A percentile compares a stretch with the other conserved stretches of the same genome.
Evolutionary conservation across 2,329 filamentous ascomycete genomes (phyloP).

Genomic region (Penicillium sp.): DNA sequence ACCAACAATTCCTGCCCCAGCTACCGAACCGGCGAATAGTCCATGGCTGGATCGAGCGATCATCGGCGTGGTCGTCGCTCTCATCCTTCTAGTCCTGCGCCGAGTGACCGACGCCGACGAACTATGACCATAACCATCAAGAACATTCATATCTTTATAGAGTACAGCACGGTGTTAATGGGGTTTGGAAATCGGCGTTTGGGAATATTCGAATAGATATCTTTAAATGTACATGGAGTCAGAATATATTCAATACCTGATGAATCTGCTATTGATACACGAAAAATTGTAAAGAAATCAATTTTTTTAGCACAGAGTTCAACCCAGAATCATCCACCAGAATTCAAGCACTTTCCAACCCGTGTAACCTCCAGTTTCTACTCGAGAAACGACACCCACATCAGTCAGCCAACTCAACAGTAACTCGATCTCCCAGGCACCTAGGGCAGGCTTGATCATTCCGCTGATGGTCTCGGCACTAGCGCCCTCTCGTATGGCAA

Average conservation of each 20-base stretch:
- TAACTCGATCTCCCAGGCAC: slow-evolving; percentile 42
- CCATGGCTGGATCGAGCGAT: slow-evolving; percentile 82
- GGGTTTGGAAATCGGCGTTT: neutral
- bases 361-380: slow-evolving; percentile 6
- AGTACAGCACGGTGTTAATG: slow-evolving; percentile 1
- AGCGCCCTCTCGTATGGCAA: slow-evolving; percentile 43
- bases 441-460: slow-evolving; percentile 40
- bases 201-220: neutral
- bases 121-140: slow-evolving; percentile 5
- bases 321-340: slow-evolving; percentile 42
- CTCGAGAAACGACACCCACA: slow-evolving; percentile 19
- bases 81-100: slow-evolving; percentile 66
- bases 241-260: neutral
- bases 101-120: slow-evolving; percentile 39
- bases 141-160: neutral
- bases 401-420: slow-evolving; percentile 42
- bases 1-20: slow-evolving; percentile 1
- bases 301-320: neutral
- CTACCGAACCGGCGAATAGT: slow-evolving; percentile 45
- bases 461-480: slow-evolving; percentile 33
- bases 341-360: slow-evolving; percentile 38
- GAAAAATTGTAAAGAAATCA: no score
- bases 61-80: slow-evolving; percentile 65
- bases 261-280: neutral
- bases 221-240: neutral